Evolutionary conservation across 306 rosid genomes (phyloP).

Genomic region (Vigna reflexopilosa): DNA sequence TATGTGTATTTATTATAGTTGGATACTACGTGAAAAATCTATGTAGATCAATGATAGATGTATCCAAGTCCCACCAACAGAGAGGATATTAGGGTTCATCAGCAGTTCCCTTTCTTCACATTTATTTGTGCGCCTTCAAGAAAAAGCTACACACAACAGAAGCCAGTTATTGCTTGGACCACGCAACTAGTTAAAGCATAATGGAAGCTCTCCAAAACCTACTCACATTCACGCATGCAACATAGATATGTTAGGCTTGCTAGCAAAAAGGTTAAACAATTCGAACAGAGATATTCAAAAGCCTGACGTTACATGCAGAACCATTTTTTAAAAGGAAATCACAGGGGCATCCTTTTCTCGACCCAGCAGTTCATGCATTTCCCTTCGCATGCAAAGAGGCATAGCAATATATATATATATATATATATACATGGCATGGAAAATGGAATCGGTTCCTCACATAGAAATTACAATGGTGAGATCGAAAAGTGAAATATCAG

Average conservation of each 20-base stretch:
- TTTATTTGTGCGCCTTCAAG: neutral
- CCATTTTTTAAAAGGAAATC: neutral
- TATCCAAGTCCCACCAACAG: neutral
- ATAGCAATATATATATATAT: too few relatives aligned
- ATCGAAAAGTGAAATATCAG: neutral
- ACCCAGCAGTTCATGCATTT: neutral
- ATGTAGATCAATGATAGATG: neutral
- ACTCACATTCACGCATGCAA: neutral
- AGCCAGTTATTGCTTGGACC: slow-evolving; percentile 31
- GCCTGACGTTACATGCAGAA: slow-evolving; percentile 35
- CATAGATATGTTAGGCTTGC: slow-evolving; percentile 26
- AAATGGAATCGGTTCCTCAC: too few relatives aligned
- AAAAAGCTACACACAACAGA: neutral
- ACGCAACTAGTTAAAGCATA: slow-evolving; percentile 21
- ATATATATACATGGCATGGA: too few relatives aligned
- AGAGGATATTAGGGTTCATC: neutral
- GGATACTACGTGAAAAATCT: neutral
- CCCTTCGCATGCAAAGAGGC: too few relatives aligned
- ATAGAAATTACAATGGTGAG: too few relatives aligned
- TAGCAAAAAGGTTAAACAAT: slow-evolving; percentile 1
- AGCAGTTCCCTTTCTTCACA: neutral
- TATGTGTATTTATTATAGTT: neutral
- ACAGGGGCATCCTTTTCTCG: neutral
- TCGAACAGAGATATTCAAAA: slow-evolving; percentile 40
- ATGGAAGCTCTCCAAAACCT: slow-evolving; percentile 19